Conservation (phyloP, 2,329 filamentous ascomycete species). For the Fusarium transvaalense region DNA sequence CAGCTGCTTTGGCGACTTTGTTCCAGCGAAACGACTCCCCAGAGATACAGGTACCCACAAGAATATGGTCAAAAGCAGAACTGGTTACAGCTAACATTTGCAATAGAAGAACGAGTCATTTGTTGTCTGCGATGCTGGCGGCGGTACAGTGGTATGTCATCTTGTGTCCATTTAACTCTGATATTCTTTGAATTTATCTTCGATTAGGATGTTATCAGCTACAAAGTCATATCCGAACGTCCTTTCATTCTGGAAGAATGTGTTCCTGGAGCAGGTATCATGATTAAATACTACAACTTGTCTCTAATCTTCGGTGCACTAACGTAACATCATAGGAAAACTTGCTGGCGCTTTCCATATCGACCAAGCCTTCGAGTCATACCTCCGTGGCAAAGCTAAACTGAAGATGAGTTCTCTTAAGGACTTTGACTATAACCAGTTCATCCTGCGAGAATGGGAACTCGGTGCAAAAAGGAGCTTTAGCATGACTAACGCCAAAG, state of each 20-base stretch:
- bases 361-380: neutral
- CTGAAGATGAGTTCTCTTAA: neutral
- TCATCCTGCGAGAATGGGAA: neutral
- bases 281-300: no score
- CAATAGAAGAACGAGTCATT: neutral
- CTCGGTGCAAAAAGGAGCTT: neutral
- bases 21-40: neutral
- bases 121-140: conserved; percentile 1
- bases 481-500: neutral
- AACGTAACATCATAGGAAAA: no score
- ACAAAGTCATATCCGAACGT: neutral
- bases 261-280: neutral
- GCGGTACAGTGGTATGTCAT: neutral
- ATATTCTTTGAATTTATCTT: neutral
- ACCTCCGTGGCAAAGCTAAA: neutral
- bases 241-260: neutral
- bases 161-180: rapidly evolving
- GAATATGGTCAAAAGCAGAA: no score
- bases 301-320: no score
- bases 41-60: neutral
- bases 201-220: neutral
- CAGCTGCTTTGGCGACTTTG: neutral
- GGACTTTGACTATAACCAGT: neutral
- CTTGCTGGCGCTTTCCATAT: neutral
- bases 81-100: no score